Evolutionary conservation across 108 stramenopile species (phyloP).

Genomic region (Fragilariopsis cylindrus): DNA sequence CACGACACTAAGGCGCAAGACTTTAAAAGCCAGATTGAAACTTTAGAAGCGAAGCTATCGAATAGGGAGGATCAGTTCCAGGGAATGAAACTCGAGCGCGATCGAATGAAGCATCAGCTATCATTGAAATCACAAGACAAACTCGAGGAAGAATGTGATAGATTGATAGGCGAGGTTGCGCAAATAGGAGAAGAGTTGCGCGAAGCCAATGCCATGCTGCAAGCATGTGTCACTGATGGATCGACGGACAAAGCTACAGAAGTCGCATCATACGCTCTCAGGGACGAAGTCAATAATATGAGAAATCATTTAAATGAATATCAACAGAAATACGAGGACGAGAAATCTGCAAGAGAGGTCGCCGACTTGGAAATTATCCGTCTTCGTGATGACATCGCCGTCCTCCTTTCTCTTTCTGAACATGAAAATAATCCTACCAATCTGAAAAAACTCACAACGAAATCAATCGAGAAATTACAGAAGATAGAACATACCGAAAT

Average conservation of each 20-base stretch:
- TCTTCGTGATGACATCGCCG: constrained; percentile 63
- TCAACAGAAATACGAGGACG: constrained; percentile 39
- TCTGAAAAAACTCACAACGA: constrained; percentile 55
- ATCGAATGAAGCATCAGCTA: constrained; percentile 11
- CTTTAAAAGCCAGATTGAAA: background rate
- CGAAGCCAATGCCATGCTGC: constrained; percentile 60
- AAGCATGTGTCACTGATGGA: constrained; percentile 70
- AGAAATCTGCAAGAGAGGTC: constrained; percentile 44
- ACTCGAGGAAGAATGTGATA: constrained; percentile 41
- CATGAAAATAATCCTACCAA: constrained; percentile 42
- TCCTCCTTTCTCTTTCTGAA: constrained; percentile 61
- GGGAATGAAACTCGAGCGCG: constrained; percentile 16
- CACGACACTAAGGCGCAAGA: background rate
- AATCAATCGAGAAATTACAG: constrained; percentile 57
- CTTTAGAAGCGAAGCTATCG: background rate
- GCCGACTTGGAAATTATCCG: constrained; percentile 59
- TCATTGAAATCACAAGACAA: constrained; percentile 16
- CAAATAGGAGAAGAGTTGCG: constrained; percentile 66
- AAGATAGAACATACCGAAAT: constrained; percentile 69
- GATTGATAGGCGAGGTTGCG: constrained; percentile 44
- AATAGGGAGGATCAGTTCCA: background rate
- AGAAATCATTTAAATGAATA: constrained; percentile 44
- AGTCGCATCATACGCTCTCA: constrained; percentile 59
- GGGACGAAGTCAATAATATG: constrained; percentile 65
- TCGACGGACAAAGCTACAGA: constrained; percentile 68